phyloP scores from a whole-genome alignment of 306 rosid genomes.

The Crotalaria pallida region DNA sequence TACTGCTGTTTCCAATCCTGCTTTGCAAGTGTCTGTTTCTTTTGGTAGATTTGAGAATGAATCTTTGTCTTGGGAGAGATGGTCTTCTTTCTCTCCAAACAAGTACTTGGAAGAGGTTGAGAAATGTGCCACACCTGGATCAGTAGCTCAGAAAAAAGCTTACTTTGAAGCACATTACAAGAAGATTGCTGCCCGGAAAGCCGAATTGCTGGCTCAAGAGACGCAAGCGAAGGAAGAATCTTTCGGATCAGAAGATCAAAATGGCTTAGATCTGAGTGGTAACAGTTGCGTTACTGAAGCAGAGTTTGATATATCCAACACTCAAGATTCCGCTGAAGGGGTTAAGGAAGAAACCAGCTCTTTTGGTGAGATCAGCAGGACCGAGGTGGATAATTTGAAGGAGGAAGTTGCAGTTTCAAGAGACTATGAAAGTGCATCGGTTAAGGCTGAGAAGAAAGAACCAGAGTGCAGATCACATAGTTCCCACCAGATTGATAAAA shows the following conservation, averaged over 20 bases:
- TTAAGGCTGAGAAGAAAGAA: conserved; percentile 39
- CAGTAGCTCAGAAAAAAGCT: conserved; percentile 92
- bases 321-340: conserved; percentile 21
- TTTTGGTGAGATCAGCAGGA: conserved; percentile 25
- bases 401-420: conserved; percentile 32
- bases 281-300: conserved; percentile 18
- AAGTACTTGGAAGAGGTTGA: conserved; percentile 96
- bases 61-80: conserved; percentile 93
- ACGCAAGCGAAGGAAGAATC: conserved; percentile 40
- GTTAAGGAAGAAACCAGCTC: conserved; percentile 21
- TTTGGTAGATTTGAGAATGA: conserved; percentile 93
- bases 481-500: conserved; percentile 30
- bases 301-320: conserved; percentile 27
- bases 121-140: conserved; percentile 94
- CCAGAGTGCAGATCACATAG: conserved; percentile 27
- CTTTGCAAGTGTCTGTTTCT: conserved; percentile 81
- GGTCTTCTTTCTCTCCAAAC: conserved; percentile 89
- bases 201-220: conserved; percentile 65
- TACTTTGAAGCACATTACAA: conserved; percentile 96
- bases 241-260: conserved; percentile 39
- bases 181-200: conserved; percentile 85
- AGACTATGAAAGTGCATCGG: conserved; percentile 29
- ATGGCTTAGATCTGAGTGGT: conserved; percentile 39
- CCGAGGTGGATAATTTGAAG: conserved; percentile 26
- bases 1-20: conserved; percentile 44